Evolutionary conservation across 192 early-diverging fungal genomes (phyloP).

Genomic region (Jimgerdemannia flammicorona): DNA sequence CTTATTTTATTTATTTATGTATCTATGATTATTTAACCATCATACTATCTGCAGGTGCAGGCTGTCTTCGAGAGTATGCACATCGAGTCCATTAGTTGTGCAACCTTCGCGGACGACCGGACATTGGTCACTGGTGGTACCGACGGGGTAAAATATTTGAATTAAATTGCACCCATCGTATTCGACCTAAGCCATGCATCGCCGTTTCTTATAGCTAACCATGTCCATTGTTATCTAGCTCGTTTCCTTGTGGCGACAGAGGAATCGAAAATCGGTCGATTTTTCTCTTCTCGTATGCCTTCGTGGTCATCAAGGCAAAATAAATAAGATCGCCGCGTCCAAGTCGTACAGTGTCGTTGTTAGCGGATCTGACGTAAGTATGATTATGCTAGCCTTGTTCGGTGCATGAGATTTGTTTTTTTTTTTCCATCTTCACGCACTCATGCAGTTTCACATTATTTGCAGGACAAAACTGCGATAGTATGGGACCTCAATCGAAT

Average conservation of each 20-base stretch:
- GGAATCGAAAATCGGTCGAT: constrained; percentile 35
- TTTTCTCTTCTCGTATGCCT: constrained; percentile 49
- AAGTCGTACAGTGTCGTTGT: constrained; percentile 57
- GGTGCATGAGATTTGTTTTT: background rate
- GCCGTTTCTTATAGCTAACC: too few species aligned
- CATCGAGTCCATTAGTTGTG: constrained; percentile 51
- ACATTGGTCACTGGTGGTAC: constrained; percentile 60
- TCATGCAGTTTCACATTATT: background rate
- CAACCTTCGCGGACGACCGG: constrained; percentile 53
- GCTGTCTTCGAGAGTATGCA: constrained; percentile 62
- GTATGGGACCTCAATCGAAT: constrained; percentile 65
- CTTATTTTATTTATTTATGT: background rate
- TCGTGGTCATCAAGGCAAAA: constrained; percentile 52
- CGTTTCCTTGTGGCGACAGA: constrained; percentile 57
- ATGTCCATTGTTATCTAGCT: constrained; percentile 24
- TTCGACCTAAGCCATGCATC: too few species aligned
- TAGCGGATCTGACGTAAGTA: constrained; percentile 47
- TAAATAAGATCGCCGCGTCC: constrained; percentile 47
- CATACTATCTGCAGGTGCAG: constrained; percentile 22
- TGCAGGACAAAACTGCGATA: constrained; percentile 56
- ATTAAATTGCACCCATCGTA: background rate
- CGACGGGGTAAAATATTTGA: constrained; percentile 33
- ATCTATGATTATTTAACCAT: background rate
- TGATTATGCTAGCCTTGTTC: background rate
- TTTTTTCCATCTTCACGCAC: too few species aligned